phyloP scores from a whole-genome alignment of 495 filamentous ascomycete species.

The Extremus antarcticus region DNA sequence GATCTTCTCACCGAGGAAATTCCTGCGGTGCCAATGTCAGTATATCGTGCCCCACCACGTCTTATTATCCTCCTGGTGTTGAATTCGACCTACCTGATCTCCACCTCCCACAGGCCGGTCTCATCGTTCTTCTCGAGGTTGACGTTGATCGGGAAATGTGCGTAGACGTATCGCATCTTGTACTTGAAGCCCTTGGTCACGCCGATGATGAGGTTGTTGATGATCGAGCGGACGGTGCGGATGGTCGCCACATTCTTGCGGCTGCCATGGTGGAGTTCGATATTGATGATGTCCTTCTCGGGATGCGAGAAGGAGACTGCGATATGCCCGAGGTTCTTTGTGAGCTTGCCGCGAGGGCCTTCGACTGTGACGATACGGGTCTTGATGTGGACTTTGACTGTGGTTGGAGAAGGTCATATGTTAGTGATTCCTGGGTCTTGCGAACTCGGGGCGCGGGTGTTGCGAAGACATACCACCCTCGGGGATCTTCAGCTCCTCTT shows the following conservation, averaged over 20 bases:
- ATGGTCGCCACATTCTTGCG: slow-evolving; percentile 97
- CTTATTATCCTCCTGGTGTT: background rate
- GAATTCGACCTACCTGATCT: slow-evolving; percentile 75
- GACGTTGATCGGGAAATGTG: slow-evolving; percentile 99
- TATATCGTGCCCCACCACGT: background rate
- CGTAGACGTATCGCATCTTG: slow-evolving; percentile 99
- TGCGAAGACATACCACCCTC: slow-evolving; percentile 73
- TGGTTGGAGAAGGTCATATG: slow-evolving; percentile 24
- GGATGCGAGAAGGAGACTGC: slow-evolving; percentile 87
- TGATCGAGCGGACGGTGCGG: slow-evolving; percentile 90
- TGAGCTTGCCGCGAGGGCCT: slow-evolving; percentile 88
- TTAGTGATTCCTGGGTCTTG: background rate
- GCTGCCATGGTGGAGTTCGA: slow-evolving; percentile 93
- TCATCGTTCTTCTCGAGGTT: slow-evolving; percentile 94
- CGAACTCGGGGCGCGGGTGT: background rate
- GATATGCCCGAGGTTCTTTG: slow-evolving; percentile 89
- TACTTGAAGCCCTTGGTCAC: slow-evolving; percentile 99
- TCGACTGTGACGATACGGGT: slow-evolving; percentile 91
- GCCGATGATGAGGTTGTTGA: slow-evolving; percentile 96
- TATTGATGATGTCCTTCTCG: slow-evolving; percentile 70
- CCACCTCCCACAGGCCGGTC: slow-evolving; percentile 77
- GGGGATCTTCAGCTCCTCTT: slow-evolving; percentile 86
- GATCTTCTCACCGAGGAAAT: slow-evolving; percentile 99
- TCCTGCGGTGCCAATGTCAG: slow-evolving; percentile 42
- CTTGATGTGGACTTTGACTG: slow-evolving; percentile 94